These are phyloP conservation scores for Aureobasidium sp. DNA, from an alignment of 2,329 filamentous ascomycete genomes.

Conservation along the genomic window DNA sequence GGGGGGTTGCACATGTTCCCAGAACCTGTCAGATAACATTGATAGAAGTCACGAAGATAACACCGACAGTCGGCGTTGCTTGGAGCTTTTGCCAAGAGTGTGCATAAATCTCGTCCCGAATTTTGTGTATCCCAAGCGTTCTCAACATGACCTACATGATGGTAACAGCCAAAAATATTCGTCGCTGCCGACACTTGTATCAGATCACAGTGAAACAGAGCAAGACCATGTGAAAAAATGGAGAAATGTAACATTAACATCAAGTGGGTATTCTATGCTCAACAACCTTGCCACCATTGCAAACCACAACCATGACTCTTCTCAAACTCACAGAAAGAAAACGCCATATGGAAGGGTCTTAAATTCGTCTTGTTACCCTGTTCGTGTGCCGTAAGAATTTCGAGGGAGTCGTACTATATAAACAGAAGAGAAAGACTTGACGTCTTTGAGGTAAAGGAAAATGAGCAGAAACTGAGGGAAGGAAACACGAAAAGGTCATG, in stretches of 20 bases:
- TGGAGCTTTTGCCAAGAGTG: background rate
- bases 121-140: background rate
- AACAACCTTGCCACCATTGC: background rate
- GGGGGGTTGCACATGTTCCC: background rate
- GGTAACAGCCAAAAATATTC: background rate
- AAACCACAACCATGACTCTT: background rate
- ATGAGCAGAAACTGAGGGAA: background rate
- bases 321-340: background rate
- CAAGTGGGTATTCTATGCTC: conserved; percentile 11
- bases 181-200: too few relatives aligned
- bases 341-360: conserved; percentile 2
- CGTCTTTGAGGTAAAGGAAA: background rate
- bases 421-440: conserved; percentile 2
- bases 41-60: background rate
- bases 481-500: conserved; percentile 8
- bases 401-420: conserved; percentile 2
- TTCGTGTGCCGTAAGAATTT: background rate
- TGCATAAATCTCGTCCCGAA: background rate
- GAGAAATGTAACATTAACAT: conserved; percentile 8
- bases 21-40: background rate
- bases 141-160: background rate
- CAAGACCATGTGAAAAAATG: background rate
- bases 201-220: background rate
- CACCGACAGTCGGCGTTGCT: background rate
- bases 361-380: background rate